Evolutionary conservation across 805 yeast species (phyloP), one percentile per base, ranked within the genome.

Genomic region (Yarrowia deformans): DNA sequence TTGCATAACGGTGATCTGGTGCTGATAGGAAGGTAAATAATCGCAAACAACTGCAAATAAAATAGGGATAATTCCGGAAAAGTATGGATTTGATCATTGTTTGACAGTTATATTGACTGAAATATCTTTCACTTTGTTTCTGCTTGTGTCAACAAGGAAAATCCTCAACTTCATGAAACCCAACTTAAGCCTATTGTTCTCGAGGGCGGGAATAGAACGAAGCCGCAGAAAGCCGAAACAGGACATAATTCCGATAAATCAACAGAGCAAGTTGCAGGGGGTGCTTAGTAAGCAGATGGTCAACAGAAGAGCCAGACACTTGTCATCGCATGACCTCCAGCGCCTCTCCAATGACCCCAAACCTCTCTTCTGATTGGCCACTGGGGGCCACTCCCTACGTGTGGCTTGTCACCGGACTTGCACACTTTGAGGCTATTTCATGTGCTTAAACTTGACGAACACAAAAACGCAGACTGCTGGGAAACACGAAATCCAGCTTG

Each of bases 1-100:
- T 56, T 56, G 64, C 64, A 56, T 56, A 56, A 56, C 64, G 64
- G 64, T 32, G 56, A 50, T 50, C 55, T 54, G 60, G 43, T 12
- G 29, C 8, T 1, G 37, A 35, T 7, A 7, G 46, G 4, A n/a
- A 8, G 29, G 43, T 14, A 40, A 10, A 40, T 14, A 40, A 14
- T 6, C 18, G 16, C 6, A 39, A 40, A 10, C 1, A 39, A 39
- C 1, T 39, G 16, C 40, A 5, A 10, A 35, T 6, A 6, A 54
- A 54, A 12, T 37, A 2, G n/a, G 18, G 37, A 35, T 6, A 54
- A 12, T 18, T 37, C 10, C 6, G 43, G 34, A 10, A 50, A 50
- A 34, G n/a, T 5, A 1, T 12, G 5, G 14, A 10, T 6, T 7
- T 35, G 19, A 19, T 45, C 1, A 45, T 19, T 18, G 32, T n/a